Conservation (phyloP, 2,329 filamentous ascomycete species). For the Trichoderma harzianum region DNA sequence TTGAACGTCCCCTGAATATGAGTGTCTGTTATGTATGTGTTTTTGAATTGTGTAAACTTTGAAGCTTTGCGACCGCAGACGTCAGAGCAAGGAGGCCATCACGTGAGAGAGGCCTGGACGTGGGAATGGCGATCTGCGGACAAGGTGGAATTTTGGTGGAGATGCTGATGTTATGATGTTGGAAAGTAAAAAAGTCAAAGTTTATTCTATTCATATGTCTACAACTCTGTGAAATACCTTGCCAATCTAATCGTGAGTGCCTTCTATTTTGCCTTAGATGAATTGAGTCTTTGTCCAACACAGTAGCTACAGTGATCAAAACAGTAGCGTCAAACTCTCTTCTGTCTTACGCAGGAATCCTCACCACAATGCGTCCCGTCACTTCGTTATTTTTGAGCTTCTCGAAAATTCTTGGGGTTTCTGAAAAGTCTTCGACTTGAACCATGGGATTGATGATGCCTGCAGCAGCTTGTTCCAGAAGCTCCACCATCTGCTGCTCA, state of each 20-base stretch:
- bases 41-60: not conserved
- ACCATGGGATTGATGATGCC: not conserved
- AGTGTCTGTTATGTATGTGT: not conserved
- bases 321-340: not conserved
- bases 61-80: not conserved
- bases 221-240: not conserved
- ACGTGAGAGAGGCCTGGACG: not conserved
- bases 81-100: conserved; percentile 2
- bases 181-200: not conserved
- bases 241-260: not conserved
- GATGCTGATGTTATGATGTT: not conserved
- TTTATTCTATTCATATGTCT: not conserved
- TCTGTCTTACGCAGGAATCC: not conserved
- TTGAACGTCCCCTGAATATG: not conserved
- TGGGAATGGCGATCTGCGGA: not conserved
- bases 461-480: conserved; percentile 7
- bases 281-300: not conserved
- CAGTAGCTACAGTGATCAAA: not conserved
- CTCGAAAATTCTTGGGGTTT: not conserved
- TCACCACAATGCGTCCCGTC: conserved; percentile 8
- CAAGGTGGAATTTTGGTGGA: conserved; percentile 6
- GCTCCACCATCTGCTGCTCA: conserved; percentile 19
- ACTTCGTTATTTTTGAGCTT: not conserved
- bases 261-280: not conserved
- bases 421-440: not conserved